phyloP scores from a whole-genome alignment of 176 grass and related monocot genomes.

The Metroxylon sagu region DNA sequence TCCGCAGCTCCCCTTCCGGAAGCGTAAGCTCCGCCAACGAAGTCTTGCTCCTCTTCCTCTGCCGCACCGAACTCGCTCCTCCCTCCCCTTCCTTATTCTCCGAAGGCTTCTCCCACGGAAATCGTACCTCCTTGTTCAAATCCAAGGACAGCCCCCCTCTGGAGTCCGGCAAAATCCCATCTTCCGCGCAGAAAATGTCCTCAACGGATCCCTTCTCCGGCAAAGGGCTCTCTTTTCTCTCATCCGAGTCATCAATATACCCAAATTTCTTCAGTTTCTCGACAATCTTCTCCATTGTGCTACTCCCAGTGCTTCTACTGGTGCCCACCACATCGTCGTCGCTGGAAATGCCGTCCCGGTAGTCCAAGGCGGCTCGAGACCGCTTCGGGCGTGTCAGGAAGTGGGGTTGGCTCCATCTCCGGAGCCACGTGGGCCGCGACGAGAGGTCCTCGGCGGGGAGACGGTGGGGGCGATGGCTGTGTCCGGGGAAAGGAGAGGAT shows the following conservation, averaged over 20 bases:
- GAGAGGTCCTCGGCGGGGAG: no score
- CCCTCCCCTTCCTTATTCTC: constrained; percentile 9
- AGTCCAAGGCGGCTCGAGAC: constrained; percentile 33
- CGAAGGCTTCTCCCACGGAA: constrained; percentile 71
- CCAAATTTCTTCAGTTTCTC: constrained; percentile 60
- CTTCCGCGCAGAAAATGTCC: constrained; percentile 73
- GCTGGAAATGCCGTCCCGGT: constrained; percentile 59
- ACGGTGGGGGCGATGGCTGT: no score
- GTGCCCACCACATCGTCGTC: constrained; percentile 53
- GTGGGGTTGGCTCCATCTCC: constrained; percentile 23
- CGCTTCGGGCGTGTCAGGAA: constrained; percentile 20
- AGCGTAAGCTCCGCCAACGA: constrained; percentile 84
- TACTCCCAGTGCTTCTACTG: constrained; percentile 47
- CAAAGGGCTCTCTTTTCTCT: constrained; percentile 20
- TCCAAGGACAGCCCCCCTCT: constrained; percentile 42
- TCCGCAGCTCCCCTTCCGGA: constrained; percentile 59
- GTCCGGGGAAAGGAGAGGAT: no score
- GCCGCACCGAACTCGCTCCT: constrained; percentile 9
- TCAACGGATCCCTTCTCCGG: constrained; percentile 69
- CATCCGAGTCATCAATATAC: constrained; percentile 35
- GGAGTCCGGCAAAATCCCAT: constrained; percentile 63
- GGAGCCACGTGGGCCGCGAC: constrained; percentile 27
- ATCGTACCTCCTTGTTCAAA: constrained; percentile 46
- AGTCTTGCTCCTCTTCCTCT: constrained; percentile 35
- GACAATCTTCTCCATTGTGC: constrained; percentile 78